Conservation (phyloP, 2,329 filamentous ascomycete species). For the Amauroascus verrucosus region DNA sequence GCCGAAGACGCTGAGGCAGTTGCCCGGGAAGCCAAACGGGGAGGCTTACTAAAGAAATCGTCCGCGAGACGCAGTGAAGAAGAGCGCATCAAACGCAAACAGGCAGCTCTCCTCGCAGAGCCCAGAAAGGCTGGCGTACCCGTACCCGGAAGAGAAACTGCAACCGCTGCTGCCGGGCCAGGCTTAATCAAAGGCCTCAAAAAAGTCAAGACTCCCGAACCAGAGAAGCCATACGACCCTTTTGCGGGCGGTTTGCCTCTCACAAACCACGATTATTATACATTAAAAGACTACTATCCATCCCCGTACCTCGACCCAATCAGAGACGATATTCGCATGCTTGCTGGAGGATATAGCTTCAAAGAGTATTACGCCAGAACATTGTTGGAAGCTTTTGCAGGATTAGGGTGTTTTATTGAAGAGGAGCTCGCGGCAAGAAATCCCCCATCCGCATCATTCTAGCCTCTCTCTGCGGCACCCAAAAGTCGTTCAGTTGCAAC, state of each 20-base stretch:
- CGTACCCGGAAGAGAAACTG: not conserved
- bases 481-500: constrained; percentile 22
- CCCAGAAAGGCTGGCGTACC: constrained; percentile 20
- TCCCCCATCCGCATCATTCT: constrained; percentile 16
- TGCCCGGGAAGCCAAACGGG: constrained; percentile 44
- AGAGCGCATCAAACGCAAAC: constrained; percentile 39
- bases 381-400: constrained; percentile 81
- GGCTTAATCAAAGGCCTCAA: constrained; percentile 70
- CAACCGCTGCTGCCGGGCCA: constrained; percentile 20
- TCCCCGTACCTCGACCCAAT: constrained; percentile 62
- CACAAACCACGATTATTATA: constrained; percentile 59
- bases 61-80: constrained; percentile 49
- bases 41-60: constrained; percentile 60
- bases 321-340: constrained; percentile 54
- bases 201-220: constrained; percentile 49
- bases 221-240: constrained; percentile 73
- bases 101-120: constrained; percentile 29
- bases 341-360: constrained; percentile 73
- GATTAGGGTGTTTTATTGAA: constrained; percentile 73
- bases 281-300: constrained; percentile 58
- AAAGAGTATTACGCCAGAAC: constrained; percentile 71
- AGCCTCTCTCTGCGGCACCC: constrained; percentile 21
- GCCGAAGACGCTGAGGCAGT: constrained; percentile 49
- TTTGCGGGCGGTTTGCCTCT: constrained; percentile 59
- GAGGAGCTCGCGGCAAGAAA: constrained; percentile 50